Percentiles rank a stretch among this genome's conserved stretches.
These are phyloP conservation scores for Neopestalotiopsis sp. DNA, from an alignment of 2,329 filamentous ascomycete species.

Conservation along the genomic window DNA sequence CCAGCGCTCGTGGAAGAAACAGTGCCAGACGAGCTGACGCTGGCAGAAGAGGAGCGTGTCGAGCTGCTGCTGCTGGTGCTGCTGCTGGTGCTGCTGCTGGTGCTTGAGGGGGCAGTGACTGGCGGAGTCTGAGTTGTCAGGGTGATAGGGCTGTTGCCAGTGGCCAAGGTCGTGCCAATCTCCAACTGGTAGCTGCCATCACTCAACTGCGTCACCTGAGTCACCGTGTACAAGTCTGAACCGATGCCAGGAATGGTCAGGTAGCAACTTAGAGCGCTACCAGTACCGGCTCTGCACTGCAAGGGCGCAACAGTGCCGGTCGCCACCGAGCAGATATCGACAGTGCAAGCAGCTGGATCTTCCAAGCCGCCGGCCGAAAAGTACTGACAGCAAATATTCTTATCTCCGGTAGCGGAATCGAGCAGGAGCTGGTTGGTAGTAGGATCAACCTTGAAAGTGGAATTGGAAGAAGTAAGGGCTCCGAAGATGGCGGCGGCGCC, in stretches of 20 bases:
- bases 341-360: constrained; percentile 3
- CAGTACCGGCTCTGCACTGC: neutral
- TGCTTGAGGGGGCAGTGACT: neutral
- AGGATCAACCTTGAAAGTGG: neutral
- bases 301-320: neutral
- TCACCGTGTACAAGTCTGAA: neutral
- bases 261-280: neutral
- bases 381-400: constrained; percentile 3
- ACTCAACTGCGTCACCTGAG: neutral
- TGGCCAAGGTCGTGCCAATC: neutral
- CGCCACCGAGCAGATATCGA: neutral
- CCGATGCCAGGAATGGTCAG: neutral
- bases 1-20: neutral
- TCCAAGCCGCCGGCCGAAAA: neutral
- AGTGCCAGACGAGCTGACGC: neutral
- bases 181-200: constrained; percentile 7
- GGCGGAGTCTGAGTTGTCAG: neutral
- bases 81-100: neutral
- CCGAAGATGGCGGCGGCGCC: neutral
- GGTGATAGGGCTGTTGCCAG: neutral
- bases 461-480: neutral
- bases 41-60: neutral
- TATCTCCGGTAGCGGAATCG: neutral
- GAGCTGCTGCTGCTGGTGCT: neutral
- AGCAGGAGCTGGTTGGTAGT: neutral